A percentile compares a stretch with the other conserved stretches of the same genome.
Conservation (phyloP, 805 yeast species). For the Metschnikowia colocasiae region DNA sequence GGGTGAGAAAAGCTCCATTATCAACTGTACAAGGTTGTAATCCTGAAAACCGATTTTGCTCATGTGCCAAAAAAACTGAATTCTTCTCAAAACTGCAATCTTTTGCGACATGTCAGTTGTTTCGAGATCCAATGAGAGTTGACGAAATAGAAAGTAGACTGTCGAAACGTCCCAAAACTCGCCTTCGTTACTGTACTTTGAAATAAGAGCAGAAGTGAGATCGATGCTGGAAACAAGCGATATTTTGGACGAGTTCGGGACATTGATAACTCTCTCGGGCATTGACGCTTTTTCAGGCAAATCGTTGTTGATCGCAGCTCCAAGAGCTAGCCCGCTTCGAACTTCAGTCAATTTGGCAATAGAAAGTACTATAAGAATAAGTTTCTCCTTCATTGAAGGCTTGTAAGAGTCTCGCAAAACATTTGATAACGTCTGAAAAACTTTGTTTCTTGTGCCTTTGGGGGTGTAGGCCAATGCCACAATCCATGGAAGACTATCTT, state of each 20-base stretch:
- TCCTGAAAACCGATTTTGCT: conserved; percentile 4
- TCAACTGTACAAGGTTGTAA: neutral
- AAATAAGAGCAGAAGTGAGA: conserved; percentile 23
- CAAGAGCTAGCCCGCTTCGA: conserved; percentile 22
- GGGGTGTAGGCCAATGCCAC: conserved; percentile 44
- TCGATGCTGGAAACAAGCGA: conserved; percentile 27
- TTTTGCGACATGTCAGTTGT: neutral
- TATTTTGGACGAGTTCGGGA: conserved; percentile 9
- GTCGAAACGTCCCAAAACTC: conserved; percentile 34
- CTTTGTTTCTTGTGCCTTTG: conserved; percentile 34
- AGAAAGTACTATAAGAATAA: conserved; percentile 33
- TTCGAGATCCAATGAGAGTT: conserved; percentile 12
- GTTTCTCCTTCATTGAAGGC: conserved; percentile 21
- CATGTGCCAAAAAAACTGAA: conserved; percentile 8
- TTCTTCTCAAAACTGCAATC: conserved; percentile 6
- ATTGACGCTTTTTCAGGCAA: neutral
- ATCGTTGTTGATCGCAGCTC: neutral
- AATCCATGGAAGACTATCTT: conserved; percentile 34
- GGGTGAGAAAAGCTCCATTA: conserved; percentile 5
- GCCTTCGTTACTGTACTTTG: conserved; percentile 17
- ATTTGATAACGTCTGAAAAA: conserved; percentile 20
- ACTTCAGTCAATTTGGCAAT: conserved; percentile 40
- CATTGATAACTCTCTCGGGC: neutral
- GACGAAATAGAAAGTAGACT: conserved; percentile 38
- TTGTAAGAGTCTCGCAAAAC: conserved; percentile 21